Evolutionary conservation across 2,329 filamentous ascomycete genomes (phyloP), one percentile per base, ranked within the genome.

Genomic region (Ophiocordyceps camponoti-leonardi): DNA sequence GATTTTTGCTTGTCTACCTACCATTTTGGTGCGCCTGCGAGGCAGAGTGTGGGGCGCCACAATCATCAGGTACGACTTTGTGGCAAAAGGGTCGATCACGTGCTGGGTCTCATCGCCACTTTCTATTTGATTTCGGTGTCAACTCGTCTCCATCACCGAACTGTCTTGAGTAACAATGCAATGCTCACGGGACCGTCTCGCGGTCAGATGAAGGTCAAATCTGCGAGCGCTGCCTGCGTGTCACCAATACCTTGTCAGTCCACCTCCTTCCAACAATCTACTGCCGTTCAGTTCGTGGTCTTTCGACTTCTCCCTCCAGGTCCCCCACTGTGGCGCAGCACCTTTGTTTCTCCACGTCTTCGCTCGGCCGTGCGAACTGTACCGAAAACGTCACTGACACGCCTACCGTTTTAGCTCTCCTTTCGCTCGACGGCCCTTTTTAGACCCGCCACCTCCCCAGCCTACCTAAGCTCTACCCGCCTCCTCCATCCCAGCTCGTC

Each of bases 311-410:
- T 18, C 6, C 33, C 33, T 37, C 33, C 14, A 18, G 33, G 33
- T 37, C n/a, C 35, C 18, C 18, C n/a, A 61, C 55, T 42, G 58
- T 61, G 60, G 60, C 60, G 59, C 60, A 62, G 60, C 51, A 42
- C 12, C 19, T 20, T 19, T 23, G 13, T 35, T 28, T 23, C 40
- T 50, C 54, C 54, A 49, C 56, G 56, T 56, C 22, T 41, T 28
- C 28, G 23, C 39, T n/a, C 41, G 28, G 14, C 40, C 37, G 35
- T 45, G 35, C 35, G 45, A 53, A 49, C 52, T 35, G 43, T 39
- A 22, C 11, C 12, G 41, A 28, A 39, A 26, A 31, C 20, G 42
- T 40, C 37, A 43, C 33, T 47, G 47, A 49, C 45, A 48, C 45
- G 41, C 26, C 12, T 41, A 43, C 26, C 31, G 50, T 51, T 49